Conservation (phyloP, 352 stramenopile species). For the Pythium chondricola region DNA sequence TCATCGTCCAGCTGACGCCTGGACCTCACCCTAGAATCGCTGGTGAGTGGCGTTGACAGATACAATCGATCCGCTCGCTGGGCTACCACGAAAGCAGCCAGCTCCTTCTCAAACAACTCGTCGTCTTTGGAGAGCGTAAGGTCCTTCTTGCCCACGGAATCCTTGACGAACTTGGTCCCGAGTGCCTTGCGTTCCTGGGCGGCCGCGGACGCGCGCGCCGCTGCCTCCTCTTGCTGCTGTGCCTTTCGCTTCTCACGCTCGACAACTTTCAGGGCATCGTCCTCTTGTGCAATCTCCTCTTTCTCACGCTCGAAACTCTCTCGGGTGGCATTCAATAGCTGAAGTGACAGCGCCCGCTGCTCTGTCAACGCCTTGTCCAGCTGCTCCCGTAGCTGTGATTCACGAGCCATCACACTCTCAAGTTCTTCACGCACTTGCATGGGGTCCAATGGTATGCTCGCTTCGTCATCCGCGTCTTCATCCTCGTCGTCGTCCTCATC, state of each 20-base stretch:
- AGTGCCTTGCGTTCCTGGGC: constrained; percentile 30
- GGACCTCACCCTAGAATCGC: constrained; percentile 30
- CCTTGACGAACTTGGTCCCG: constrained; percentile 30
- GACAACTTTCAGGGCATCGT: constrained; percentile 33
- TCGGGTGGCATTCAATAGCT: constrained; percentile 53
- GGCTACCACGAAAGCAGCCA: constrained; percentile 35
- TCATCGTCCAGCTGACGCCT: constrained; percentile 42
- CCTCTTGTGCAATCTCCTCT: constrained; percentile 37
- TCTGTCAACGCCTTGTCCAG: constrained; percentile 25
- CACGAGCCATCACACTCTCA: constrained; percentile 25
- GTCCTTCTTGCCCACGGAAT: constrained; percentile 52
- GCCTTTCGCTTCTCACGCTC: constrained; percentile 43
- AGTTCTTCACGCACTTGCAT: constrained; percentile 38
- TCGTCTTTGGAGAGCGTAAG: constrained; percentile 49
- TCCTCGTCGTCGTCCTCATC: constrained; percentile 12
- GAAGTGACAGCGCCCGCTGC: constrained; percentile 47
- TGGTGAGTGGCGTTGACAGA: constrained; percentile 31
- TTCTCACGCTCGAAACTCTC: constrained; percentile 54
- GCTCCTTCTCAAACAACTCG: constrained; percentile 42
- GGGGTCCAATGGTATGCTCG: constrained; percentile 31
- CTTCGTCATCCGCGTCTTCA: constrained; percentile 18
- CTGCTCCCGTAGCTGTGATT: constrained; percentile 25
- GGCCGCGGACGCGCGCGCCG: constrained; percentile 38
- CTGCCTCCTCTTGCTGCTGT: constrained; percentile 36
- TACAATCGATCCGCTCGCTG: constrained; percentile 47